Conservation (phyloP, 768 basidiomycete genomes). For the Boletus rubroflammeus region DNA sequence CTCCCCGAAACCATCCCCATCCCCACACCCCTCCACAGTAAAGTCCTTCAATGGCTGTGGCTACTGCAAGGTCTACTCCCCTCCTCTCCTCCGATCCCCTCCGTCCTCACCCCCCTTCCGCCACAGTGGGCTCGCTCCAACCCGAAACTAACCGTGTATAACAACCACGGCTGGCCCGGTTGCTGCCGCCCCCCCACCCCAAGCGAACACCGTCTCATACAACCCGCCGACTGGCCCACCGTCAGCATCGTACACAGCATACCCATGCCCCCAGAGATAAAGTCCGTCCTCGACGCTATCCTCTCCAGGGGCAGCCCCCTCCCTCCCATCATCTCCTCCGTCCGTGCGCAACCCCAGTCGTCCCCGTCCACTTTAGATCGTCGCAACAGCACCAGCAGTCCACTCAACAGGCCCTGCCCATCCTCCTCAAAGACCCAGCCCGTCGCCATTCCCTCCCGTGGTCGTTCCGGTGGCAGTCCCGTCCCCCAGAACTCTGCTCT, state of each 20-base stretch:
- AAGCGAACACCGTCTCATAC: slow-evolving; percentile 59
- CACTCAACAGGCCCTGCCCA: slow-evolving; percentile 17
- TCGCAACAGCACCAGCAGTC: slow-evolving; percentile 41
- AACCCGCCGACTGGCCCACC: slow-evolving; percentile 74
- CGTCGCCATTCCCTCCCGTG: slow-evolving; percentile 39
- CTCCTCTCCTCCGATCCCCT: slow-evolving; percentile 15
- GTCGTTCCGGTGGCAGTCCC: slow-evolving; percentile 54
- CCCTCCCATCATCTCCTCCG: slow-evolving; percentile 28
- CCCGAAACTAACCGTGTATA: slow-evolving; percentile 53
- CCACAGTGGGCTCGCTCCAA: slow-evolving; percentile 67
- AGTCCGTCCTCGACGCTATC: slow-evolving; percentile 58
- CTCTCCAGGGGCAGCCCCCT: slow-evolving; percentile 38
- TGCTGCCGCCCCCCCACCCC: slow-evolving; percentile 76
- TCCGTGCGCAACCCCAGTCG: slow-evolving; percentile 27
- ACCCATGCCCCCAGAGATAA: slow-evolving; percentile 70
- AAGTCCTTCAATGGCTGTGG: slow-evolving; percentile 84
- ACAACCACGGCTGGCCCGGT: slow-evolving; percentile 83
- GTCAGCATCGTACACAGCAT: slow-evolving; percentile 74
- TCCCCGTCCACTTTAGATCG: slow-evolving; percentile 39
- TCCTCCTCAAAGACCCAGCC: slow-evolving; percentile 38
- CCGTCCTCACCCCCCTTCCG: slow-evolving; percentile 25
- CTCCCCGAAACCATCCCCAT: slow-evolving; percentile 3
- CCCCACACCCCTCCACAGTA: slow-evolving; percentile 42
- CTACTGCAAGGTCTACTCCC: slow-evolving; percentile 71
- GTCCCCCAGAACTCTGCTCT: slow-evolving; percentile 23